Conservation (phyloP, 202 grass and related monocot species). For the Alloteropsis angusta region DNA sequence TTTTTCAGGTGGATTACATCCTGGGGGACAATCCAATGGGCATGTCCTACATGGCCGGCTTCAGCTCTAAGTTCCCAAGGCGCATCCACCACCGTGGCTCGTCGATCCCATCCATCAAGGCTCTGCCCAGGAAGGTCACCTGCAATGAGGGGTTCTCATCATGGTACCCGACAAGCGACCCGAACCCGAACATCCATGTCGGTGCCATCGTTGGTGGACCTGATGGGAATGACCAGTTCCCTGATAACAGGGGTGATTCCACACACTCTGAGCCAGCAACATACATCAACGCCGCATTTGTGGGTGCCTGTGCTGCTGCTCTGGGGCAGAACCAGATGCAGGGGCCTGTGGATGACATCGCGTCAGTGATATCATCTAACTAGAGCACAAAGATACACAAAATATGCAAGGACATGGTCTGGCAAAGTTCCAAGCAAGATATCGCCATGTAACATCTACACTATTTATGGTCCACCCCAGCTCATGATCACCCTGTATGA, state of each 20-base stretch:
- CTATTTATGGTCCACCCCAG: neutral
- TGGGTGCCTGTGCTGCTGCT: slow-evolving; percentile 39
- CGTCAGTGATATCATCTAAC: neutral
- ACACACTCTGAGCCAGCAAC: slow-evolving; percentile 44
- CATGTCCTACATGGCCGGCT: slow-evolving; percentile 48
- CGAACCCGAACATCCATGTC: slow-evolving; percentile 40
- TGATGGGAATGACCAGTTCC: slow-evolving; percentile 41
- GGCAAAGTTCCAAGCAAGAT: neutral
- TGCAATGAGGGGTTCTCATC: slow-evolving; percentile 45
- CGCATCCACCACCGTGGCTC: slow-evolving; percentile 45
- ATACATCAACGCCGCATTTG: slow-evolving; percentile 57
- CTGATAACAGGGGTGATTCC: slow-evolving; percentile 41
- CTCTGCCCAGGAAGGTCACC: slow-evolving; percentile 28
- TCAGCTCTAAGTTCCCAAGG: slow-evolving; percentile 20
- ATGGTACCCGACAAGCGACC: slow-evolving; percentile 19
- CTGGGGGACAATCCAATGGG: slow-evolving; percentile 44
- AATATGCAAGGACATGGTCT: neutral
- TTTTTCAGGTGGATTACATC: slow-evolving; percentile 53
- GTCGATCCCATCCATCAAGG: slow-evolving; percentile 37
- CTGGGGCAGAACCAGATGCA: slow-evolving; percentile 12
- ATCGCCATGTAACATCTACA: neutral
- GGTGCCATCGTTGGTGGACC: slow-evolving; percentile 49
- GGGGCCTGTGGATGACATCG: neutral
- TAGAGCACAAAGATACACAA: neutral
- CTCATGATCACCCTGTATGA: slow-evolving; percentile 4